phyloP scores from a whole-genome alignment of 192 early-diverging fungal genomes.

The Backusella australiensis region DNA sequence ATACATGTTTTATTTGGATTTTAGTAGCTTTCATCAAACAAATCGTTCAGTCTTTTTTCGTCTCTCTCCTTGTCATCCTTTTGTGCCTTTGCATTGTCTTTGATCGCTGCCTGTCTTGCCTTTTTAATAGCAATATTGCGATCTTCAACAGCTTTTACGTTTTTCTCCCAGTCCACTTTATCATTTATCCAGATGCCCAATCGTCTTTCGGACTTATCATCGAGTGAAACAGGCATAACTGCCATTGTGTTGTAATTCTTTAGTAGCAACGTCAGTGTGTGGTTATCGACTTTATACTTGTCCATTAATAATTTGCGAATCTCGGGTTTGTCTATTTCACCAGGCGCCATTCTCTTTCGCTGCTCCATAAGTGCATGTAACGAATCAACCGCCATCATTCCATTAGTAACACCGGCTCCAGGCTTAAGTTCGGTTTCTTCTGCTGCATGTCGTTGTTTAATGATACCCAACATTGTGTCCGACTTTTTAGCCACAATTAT shows the following conservation, averaged over 20 bases:
- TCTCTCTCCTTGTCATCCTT: neutral
- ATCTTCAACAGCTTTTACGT: neutral
- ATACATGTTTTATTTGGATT: neutral
- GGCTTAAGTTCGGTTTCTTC: slow-evolving; percentile 5
- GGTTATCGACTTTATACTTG: slow-evolving; percentile 9
- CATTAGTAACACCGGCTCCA: neutral
- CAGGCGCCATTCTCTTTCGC: slow-evolving; percentile 14
- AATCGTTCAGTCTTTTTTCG: slow-evolving; percentile 9
- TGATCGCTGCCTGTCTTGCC: slow-evolving; percentile 13
- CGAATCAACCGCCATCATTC: slow-evolving; percentile 13
- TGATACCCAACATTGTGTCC: slow-evolving; percentile 25
- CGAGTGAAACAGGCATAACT: slow-evolving; percentile 15
- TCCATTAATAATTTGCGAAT: neutral
- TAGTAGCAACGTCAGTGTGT: slow-evolving; percentile 3
- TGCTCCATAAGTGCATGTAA: slow-evolving; percentile 14
- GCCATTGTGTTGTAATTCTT: slow-evolving; percentile 20
- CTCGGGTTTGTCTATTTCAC: slow-evolving; percentile 12
- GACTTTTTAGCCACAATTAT: slow-evolving; percentile 2
- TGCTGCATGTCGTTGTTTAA: slow-evolving; percentile 2
- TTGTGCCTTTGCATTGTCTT: slow-evolving; percentile 7
- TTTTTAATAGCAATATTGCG: slow-evolving; percentile 7
- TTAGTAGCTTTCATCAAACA: slow-evolving; percentile 20
- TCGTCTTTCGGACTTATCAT: slow-evolving; percentile 19
- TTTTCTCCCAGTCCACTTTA: slow-evolving; percentile 10
- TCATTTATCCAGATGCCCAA: slow-evolving; percentile 14